Base-by-base conservation (phyloP, 306 rosid species). In the Datisca glomerata region DNA sequence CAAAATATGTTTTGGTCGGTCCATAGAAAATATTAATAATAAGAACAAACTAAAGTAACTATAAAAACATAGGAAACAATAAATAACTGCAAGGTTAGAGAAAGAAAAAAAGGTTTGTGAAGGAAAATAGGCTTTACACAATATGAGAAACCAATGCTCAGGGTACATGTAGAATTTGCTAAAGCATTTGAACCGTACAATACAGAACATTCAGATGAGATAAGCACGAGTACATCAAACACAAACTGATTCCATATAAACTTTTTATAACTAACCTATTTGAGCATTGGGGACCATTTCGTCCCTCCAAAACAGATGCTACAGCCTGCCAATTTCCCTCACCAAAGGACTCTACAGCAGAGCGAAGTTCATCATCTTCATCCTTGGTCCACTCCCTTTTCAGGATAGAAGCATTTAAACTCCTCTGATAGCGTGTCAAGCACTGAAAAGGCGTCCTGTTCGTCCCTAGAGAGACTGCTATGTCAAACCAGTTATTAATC, bases 221-320 rank as follows among this genome's bases (percentile, higher is more conserved):
- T 8, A 28, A 28, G 2, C 4, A 28, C 11, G 33, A 28, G n/a
- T n/a, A n/a, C n/a, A n/a, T n/a, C n/a, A n/a, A n/a, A n/a, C n/a
- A n/a, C n/a, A 28, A 16, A 28, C 2, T 19, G 22, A 12, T 18
- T 3, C 12, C 24, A 18, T 21, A 25, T n/a, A 12, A 39, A 31
- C 17, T 22, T n/a, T 24, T 7, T 41, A 39, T 41, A 63, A 74
- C 86, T 24, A 51, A 89, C 95, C 97, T 89, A 57, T 89, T 83
- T 55, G 97, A 83, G 83, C 97, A 89, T 44, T 89, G 97, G 57
- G 89, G n/a, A 34, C 97, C 95, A 0, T 93, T 54, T 45, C 93
- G 70, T 61, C 95, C 78, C 42, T 80, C 94, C 74, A 89, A 60
- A 41, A 65, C 57, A 63, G 93, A 72, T 49, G 97, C 97, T 8